A percentile compares a stretch with the other conserved stretches of the same genome.
phyloP scores from a whole-genome alignment of 305 asterid species.

The Ruellia speciosa region DNA sequence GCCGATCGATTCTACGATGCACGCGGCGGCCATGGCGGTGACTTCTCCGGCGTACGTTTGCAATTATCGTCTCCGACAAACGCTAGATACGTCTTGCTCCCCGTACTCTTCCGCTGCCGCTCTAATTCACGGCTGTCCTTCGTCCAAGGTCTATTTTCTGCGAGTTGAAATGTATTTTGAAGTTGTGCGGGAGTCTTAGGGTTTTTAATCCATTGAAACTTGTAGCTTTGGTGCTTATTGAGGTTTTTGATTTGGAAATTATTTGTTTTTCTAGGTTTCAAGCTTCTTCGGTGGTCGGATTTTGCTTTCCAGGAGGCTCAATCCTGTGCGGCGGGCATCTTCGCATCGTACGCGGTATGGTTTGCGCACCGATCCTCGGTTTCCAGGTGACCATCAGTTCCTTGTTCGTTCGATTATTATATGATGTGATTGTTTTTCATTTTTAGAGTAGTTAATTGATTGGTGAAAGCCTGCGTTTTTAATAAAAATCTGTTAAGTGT shows the following conservation, averaged over 20 bases:
- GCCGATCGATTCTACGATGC: constrained; percentile 27
- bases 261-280: constrained; percentile 35
- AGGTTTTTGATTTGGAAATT: constrained; percentile 3
- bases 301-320: constrained; percentile 28
- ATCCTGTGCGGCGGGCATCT: constrained; percentile 27
- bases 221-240: constrained; percentile 1
- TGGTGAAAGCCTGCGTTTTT: neutral
- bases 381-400: constrained; percentile 18
- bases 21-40: constrained; percentile 48
- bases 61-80: constrained; percentile 31
- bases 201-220: neutral
- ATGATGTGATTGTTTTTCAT: neutral
- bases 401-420: neutral
- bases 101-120: constrained; percentile 37
- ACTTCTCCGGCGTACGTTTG: constrained; percentile 30
- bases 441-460: neutral
- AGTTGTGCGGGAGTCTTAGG: neutral
- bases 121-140: constrained; percentile 25
- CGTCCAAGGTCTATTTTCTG: constrained; percentile 32
- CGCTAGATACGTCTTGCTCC: constrained; percentile 45
- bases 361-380: constrained; percentile 19
- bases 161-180: neutral
- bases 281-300: constrained; percentile 37
- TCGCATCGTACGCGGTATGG: constrained; percentile 16
- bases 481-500: neutral